Evolutionary conservation across 2,329 filamentous ascomycete species (phyloP), one percentile per base, ranked within the genome.

Genomic region (Fusarium incarnatum): DNA sequence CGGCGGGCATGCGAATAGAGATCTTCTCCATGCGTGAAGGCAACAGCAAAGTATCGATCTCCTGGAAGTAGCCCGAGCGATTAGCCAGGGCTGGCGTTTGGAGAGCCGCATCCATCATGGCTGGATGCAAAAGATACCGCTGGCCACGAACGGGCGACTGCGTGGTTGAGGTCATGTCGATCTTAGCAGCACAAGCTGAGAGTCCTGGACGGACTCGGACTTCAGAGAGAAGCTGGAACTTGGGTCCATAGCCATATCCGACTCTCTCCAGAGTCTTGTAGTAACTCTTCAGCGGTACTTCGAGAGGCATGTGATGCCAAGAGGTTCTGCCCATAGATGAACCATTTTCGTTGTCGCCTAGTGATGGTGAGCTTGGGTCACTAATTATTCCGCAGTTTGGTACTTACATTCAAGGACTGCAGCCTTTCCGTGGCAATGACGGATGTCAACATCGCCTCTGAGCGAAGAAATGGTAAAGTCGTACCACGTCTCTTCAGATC

Each of bases 51-150:
- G 71, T 70, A n/a, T 73, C 71, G 3, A 73, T 73, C 57, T 73
- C 71, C 57, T 73, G 71, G 62, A 72, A 73, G 34, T 63, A 44
- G 0, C 71, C 71, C 9, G 71, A 73, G 12, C 71, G 71, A 30
- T 73, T 73, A 4, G 71, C 65, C 25, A 73, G 37, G 5, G 71
- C 71, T 15, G 71, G 71, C 16, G 71, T 73, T 52, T 73, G 71
- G 3, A 73, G 62, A 48, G 71, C 71, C 2, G 71, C 71, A 60
- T 73, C 71, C 71, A 73, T 73, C 68, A 73, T 73, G 4, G 71
- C 71, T 4, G 71, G 71, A 45, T 73, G 71, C 13, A 73, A 55
- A 8, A 73, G 66, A 30, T 73, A 73, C 11, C 71, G 55, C 57
- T 73, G 71, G 42, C 71, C 71, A 1, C 59, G 71, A 49, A 73